Conservation (phyloP, 805 yeast species). For the Kurtzmaniella cleridarum region DNA sequence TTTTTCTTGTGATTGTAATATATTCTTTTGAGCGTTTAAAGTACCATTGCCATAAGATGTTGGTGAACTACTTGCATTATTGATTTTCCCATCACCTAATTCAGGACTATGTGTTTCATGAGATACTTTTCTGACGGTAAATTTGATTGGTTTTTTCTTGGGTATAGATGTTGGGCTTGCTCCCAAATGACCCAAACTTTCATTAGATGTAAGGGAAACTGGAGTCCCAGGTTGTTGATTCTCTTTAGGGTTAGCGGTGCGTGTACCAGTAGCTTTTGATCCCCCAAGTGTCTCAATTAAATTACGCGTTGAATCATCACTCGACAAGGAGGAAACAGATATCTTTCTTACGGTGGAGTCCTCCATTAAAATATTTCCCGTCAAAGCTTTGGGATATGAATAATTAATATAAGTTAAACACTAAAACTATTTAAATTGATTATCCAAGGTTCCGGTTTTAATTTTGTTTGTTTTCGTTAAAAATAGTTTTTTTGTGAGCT, state of each 20-base stretch:
- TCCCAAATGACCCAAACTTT: not conserved
- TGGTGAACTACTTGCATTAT: not conserved
- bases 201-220: not conserved
- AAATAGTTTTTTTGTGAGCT: not conserved
- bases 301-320: slow-evolving; percentile 4
- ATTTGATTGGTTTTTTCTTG: slow-evolving; percentile 22
- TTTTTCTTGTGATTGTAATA: slow-evolving; percentile 25
- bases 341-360: not conserved
- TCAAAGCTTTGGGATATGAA: not conserved
- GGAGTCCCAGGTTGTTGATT: not conserved
- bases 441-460: not conserved
- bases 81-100: not conserved
- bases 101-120: slow-evolving; percentile 18
- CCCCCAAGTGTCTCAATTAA: slow-evolving; percentile 2
- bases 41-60: not conserved
- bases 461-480: not conserved
- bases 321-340: slow-evolving; percentile 2
- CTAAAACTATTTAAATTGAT: too few relatives aligned
- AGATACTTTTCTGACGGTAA: slow-evolving; percentile 29
- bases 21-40: slow-evolving; percentile 7
- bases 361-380: not conserved
- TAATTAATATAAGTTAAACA: not conserved
- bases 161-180: not conserved
- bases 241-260: not conserved
- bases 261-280: not conserved